phyloP scores from a whole-genome alignment of 371 early-diverging fungal species.

The Mucor velutinosus region DNA sequence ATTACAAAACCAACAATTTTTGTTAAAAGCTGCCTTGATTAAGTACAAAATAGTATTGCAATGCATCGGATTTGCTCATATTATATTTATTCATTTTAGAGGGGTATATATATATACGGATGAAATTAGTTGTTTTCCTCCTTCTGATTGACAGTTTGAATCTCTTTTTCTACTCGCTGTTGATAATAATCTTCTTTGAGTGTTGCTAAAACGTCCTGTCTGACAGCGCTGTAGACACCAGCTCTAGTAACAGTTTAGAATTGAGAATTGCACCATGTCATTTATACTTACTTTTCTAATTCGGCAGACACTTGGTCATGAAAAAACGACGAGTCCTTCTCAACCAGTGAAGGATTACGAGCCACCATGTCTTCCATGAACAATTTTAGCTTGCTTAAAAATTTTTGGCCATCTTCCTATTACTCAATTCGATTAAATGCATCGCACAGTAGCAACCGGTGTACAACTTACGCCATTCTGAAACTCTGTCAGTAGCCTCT shows the following conservation, averaged over 20 bases:
- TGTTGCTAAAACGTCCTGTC: constrained; percentile 18
- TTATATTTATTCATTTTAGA: neutral
- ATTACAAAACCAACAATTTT: too few relatives aligned
- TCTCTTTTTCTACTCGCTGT: constrained; percentile 29
- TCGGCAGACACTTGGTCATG: constrained; percentile 29
- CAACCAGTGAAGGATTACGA: constrained; percentile 33
- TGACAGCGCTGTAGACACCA: constrained; percentile 28
- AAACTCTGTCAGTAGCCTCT: constrained; percentile 37
- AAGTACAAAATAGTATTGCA: too few relatives aligned
- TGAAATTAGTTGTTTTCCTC: neutral
- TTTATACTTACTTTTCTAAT: constrained; percentile 33
- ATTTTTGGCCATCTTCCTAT: constrained; percentile 31
- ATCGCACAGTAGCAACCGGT: neutral
- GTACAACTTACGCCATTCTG: constrained; percentile 27
- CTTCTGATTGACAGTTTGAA: constrained; percentile 13
- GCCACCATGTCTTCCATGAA: constrained; percentile 40
- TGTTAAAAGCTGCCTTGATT: too few relatives aligned
- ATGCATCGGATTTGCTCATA: neutral
- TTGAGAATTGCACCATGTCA: neutral
- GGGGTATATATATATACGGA: neutral
- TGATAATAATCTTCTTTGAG: constrained; percentile 33
- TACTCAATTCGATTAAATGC: neutral
- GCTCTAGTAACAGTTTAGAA: constrained; percentile 7
- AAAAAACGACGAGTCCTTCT: constrained; percentile 32
- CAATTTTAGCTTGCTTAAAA: constrained; percentile 23